A percentile compares a stretch with the other conserved stretches of the same genome.
Conservation (phyloP, 208 protist genomes). For the Lotmaria passim region DNA sequence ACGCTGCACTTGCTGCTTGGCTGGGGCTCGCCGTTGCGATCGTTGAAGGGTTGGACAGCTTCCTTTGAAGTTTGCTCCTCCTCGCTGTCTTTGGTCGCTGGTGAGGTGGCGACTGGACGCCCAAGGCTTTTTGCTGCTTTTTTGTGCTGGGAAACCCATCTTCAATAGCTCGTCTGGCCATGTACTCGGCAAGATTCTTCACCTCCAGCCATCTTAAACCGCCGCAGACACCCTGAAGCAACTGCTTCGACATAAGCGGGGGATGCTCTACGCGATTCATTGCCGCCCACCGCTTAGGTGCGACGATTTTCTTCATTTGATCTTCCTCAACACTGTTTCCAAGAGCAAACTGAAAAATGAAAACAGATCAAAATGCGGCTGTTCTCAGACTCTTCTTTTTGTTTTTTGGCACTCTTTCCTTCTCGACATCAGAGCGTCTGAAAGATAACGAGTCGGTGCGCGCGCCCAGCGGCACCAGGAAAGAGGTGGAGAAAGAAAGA, state of each 20-base stretch:
- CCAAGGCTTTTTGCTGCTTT: constrained; percentile 40
- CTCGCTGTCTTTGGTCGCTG: not conserved
- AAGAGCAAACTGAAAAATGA: not conserved
- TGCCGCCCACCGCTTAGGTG: constrained; percentile 64
- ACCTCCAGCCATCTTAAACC: constrained; percentile 78
- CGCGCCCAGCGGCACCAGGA: too few species aligned
- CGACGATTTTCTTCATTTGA: constrained; percentile 65
- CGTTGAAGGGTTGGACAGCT: not conserved
- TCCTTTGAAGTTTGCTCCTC: constrained; percentile 7
- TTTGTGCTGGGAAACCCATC: constrained; percentile 66
- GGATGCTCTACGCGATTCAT: constrained; percentile 82
- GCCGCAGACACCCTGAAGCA: constrained; percentile 81
- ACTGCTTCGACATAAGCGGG: constrained; percentile 87
- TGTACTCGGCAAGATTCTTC: constrained; percentile 69
- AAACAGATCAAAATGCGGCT: not conserved
- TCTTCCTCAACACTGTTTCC: not conserved
- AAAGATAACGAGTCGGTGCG: too few species aligned
- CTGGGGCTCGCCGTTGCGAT: not conserved
- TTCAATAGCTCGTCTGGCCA: constrained; percentile 74
- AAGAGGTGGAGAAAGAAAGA: too few species aligned
- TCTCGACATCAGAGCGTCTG: too few species aligned
- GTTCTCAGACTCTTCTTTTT: too few species aligned
- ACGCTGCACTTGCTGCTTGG: not conserved
- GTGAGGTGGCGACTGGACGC: constrained; percentile 27
- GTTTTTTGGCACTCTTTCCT: too few species aligned